A percentile compares a stretch with the other conserved stretches of the same genome.
Conservation (phyloP, 257 asterid genomes). For the Apocynum venetum region DNA sequence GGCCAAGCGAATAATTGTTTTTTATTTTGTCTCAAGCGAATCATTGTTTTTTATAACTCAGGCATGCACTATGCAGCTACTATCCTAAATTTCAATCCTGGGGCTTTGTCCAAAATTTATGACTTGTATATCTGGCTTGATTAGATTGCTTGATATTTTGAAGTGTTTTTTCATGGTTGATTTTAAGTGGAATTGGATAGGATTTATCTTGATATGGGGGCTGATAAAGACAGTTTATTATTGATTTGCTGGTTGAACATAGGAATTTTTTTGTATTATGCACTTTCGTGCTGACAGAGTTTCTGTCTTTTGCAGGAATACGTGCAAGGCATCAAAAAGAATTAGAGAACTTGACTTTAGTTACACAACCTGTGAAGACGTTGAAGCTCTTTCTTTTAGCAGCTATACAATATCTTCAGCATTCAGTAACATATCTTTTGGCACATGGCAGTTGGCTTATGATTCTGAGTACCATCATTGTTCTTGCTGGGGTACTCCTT, state of each 20-base stretch:
- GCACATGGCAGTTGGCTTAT: slow-evolving; percentile 54
- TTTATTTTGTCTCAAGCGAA: background rate
- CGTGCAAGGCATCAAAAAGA: slow-evolving; percentile 56
- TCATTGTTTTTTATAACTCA: background rate
- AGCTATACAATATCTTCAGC: slow-evolving; percentile 43
- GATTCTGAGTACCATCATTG: slow-evolving; percentile 32
- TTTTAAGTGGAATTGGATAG: no score
- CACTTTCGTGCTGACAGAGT: slow-evolving; percentile 9
- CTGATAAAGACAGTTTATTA: background rate
- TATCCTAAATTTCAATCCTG: background rate
- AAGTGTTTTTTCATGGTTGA: background rate
- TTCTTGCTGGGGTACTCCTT: slow-evolving; percentile 33
- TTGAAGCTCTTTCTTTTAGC: slow-evolving; percentile 60
- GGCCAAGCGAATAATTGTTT: no score
- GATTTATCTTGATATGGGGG: background rate
- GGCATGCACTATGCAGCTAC: background rate
- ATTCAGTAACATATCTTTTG: slow-evolving; percentile 53
- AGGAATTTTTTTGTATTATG: background rate
- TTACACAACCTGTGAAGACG: slow-evolving; percentile 68
- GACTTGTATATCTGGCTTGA: background rate
- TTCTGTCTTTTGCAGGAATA: slow-evolving; percentile 45
- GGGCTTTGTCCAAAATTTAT: background rate
- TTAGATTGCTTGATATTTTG: background rate
- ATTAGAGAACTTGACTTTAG: slow-evolving; percentile 55
- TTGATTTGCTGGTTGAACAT: background rate